phyloP scores from a whole-genome alignment of 2,329 filamentous ascomycete genomes.

The Aureobasidium vineae region DNA sequence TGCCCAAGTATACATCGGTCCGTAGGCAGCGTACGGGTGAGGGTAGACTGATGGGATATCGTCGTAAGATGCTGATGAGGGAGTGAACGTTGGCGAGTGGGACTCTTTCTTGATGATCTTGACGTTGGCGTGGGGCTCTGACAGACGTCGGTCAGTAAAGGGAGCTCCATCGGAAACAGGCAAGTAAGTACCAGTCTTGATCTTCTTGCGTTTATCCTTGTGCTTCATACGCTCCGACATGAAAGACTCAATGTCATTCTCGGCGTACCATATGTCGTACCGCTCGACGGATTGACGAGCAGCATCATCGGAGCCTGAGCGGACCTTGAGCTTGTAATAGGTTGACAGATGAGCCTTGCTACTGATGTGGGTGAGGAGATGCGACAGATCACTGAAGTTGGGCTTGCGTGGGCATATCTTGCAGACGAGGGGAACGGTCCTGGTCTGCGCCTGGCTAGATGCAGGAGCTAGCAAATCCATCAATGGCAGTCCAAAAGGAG shows the following conservation, averaged over 20 bases:
- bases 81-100: constrained; percentile 29
- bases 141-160: neutral
- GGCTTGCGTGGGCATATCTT: constrained; percentile 77
- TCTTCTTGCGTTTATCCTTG: constrained; percentile 55
- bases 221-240: constrained; percentile 74
- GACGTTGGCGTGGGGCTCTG: neutral
- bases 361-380: constrained; percentile 85
- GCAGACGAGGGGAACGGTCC: constrained; percentile 66
- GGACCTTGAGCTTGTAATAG: constrained; percentile 77
- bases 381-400: constrained; percentile 84
- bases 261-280: constrained; percentile 77
- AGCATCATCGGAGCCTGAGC: constrained; percentile 61
- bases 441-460: constrained; percentile 4
- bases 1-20: constrained; percentile 15
- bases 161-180: neutral
- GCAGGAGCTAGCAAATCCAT: constrained; percentile 14
- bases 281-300: constrained; percentile 61
- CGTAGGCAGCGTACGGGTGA: constrained; percentile 6
- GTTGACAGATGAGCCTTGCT: constrained; percentile 90
- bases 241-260: constrained; percentile 67
- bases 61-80: constrained; percentile 31
- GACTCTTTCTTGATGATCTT: constrained; percentile 16
- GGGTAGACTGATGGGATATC: constrained; percentile 7
- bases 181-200: constrained; percentile 19
- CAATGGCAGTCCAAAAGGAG: neutral